Percentiles rank a stretch among this genome's conserved stretches.
These are phyloP conservation scores for Alisma plantagoaquatica DNA, from an alignment of 106 monocot genomes.

Conservation along the genomic window DNA sequence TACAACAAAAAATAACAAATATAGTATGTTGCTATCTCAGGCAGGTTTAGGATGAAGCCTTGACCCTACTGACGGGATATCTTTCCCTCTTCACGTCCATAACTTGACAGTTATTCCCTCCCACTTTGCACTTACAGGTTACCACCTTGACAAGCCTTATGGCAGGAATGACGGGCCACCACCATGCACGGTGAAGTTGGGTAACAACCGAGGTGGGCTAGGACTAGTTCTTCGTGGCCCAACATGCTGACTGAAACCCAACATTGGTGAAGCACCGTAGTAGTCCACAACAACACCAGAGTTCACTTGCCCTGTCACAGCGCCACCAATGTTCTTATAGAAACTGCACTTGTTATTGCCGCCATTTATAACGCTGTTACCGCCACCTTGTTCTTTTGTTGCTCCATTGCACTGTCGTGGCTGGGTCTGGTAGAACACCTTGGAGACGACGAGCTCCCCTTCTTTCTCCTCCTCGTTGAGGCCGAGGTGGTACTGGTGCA, in stretches of 20 bases:
- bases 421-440: slow-evolving; percentile 23
- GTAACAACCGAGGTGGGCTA: neutral
- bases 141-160: no score
- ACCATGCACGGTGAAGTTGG: slow-evolving; percentile 3
- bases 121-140: no score
- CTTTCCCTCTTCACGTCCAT: no score
- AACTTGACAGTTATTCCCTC: no score
- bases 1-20: no score
- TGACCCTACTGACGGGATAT: no score
- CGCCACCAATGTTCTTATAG: neutral
- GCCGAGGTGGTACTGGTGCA: slow-evolving; percentile 25
- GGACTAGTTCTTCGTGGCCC: neutral
- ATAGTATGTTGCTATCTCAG: no score
- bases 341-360: neutral
- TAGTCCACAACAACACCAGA: neutral
- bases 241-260: neutral
- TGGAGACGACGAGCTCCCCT: slow-evolving; percentile 20
- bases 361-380: no score
- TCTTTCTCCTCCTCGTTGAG: slow-evolving; percentile 18
- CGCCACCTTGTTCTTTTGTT: no score
- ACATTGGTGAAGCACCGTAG: neutral
- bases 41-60: no score
- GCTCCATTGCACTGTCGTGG: slow-evolving; percentile 15
- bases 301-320: no score
- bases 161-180: slow-evolving; percentile 2